Evolutionary conservation across 805 yeast species (phyloP).

Genomic region (Metschnikowia reukaufii): DNA sequence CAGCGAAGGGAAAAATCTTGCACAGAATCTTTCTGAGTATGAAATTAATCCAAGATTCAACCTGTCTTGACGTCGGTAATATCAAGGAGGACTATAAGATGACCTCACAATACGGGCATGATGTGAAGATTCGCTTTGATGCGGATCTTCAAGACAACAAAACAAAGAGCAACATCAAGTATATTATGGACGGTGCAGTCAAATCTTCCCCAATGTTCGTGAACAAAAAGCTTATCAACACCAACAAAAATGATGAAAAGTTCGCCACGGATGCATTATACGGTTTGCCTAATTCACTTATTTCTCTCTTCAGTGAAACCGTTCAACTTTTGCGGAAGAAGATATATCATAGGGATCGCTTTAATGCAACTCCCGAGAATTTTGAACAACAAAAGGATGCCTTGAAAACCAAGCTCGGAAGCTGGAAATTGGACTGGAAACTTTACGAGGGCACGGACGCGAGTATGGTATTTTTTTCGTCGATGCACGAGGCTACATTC

Average conservation of each 20-base stretch:
- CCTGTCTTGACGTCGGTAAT: constrained; percentile 44
- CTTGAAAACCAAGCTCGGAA: constrained; percentile 48
- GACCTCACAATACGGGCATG: constrained; percentile 30
- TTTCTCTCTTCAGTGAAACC: constrained; percentile 68
- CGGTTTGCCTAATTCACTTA: constrained; percentile 81
- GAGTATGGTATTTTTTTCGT: constrained; percentile 40
- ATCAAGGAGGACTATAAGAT: constrained; percentile 36
- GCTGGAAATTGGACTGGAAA: constrained; percentile 79
- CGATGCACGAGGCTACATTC: constrained; percentile 68
- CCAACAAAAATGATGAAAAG: constrained; percentile 53
- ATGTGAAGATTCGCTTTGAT: constrained; percentile 25
- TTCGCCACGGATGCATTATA: constrained; percentile 78
- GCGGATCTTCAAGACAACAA: constrained; percentile 15
- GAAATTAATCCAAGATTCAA: constrained; percentile 75
- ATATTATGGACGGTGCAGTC: constrained; percentile 20
- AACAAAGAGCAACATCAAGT: constrained; percentile 19
- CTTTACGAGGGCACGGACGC: constrained; percentile 30
- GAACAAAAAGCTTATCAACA: constrained; percentile 42
- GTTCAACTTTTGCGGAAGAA: constrained; percentile 66
- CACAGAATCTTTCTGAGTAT: constrained; percentile 78
- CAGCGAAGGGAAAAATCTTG: constrained; percentile 72
- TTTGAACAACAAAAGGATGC: constrained; percentile 24
- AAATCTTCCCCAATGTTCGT: constrained; percentile 40
- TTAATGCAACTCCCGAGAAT: constrained; percentile 33
- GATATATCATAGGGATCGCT: constrained; percentile 45